Base-by-base conservation (phyloP, 176 grass and related monocot genomes). In the Calamus simplicifolius region DNA sequence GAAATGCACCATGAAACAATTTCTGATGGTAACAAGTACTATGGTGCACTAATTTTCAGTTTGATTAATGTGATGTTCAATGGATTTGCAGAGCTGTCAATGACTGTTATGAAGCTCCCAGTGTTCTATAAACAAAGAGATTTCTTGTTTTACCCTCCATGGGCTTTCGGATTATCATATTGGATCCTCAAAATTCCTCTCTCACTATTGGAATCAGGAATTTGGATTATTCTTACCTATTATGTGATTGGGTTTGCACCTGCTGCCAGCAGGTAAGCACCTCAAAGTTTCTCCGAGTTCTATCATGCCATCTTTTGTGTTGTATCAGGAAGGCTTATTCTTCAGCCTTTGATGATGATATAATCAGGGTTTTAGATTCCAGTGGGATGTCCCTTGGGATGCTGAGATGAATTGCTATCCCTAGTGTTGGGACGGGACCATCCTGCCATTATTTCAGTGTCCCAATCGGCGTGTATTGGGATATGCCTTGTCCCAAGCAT, bases 71-170 rank as follows among this genome's bases (percentile, higher is more conserved):
- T 85, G 61, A 75, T 85, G 81, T 85, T 89, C 49, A 81, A 61
- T 29, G 86, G 86, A 64, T 72, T 89, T 74, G 62, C 53, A 5
- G 86, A 89, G 62, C 48, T 89, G 29, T 52, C 62, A 3, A 63
- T 89, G 78, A 89, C 86, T 7, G 68, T 89, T 28, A 28, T 57
- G 16, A 85, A 72, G 15, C 60, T 89, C 6, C 81, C 86, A 16
- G 74, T 85, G 54, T 89, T 89, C 75, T 89, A 89, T 49, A 89
- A 81, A 66, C 86, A 89, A 19, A 78, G 86, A 67, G 86, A 89
- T 73, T 78, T 58, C 52, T 61, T 85, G 29, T 89, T 89, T 64
- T 89, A 75, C 68, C 86, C 81, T 14, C 52, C 86, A 7, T 89
- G 86, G 86, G 67, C 78, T 56, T 89, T 73, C 53, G 86, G 74